A percentile compares a stretch with the other conserved stretches of the same genome.
Conservation (phyloP, 148 eudicot genomes). For the Rhododendron mucronatum region DNA sequence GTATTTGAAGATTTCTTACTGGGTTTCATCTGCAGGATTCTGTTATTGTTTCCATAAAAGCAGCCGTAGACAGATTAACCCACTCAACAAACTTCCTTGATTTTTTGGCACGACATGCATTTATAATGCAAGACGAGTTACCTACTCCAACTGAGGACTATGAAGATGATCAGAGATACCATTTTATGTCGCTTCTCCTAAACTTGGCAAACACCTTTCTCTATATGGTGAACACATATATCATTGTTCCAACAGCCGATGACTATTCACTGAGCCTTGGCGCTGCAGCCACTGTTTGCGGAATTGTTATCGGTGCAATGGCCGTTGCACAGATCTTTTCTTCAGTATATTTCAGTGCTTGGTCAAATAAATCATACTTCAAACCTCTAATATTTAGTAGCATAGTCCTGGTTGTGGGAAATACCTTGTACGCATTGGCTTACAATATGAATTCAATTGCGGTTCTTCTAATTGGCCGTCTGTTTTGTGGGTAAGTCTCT, state of each 20-base stretch:
- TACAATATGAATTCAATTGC: constrained; percentile 67
- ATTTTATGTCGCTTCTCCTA: constrained; percentile 66
- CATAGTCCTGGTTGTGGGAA: constrained; percentile 60
- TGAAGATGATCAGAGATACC: constrained; percentile 52
- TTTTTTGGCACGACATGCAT: constrained; percentile 72
- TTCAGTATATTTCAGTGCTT: constrained; percentile 82
- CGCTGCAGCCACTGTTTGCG: constrained; percentile 84
- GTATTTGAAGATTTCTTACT: not conserved
- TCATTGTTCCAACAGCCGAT: constrained; percentile 88
- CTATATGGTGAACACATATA: constrained; percentile 80
- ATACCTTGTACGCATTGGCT: constrained; percentile 65
- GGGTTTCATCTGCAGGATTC: constrained; percentile 60
- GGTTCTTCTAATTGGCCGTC: constrained; percentile 65
- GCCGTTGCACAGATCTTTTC: constrained; percentile 84
- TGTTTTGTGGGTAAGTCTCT: constrained; percentile 63
- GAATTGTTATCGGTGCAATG: constrained; percentile 81
- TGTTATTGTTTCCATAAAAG: constrained; percentile 54
- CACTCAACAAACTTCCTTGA: constrained; percentile 70
- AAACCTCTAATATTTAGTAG: constrained; percentile 76
- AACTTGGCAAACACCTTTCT: constrained; percentile 75
- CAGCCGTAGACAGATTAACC: constrained; percentile 62
- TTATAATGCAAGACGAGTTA: constrained; percentile 66
- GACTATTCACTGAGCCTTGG: constrained; percentile 80
- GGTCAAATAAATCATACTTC: constrained; percentile 83
- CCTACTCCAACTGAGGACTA: constrained; percentile 59